Evolutionary conservation across 2,329 filamentous ascomycete species (phyloP), one percentile per base, ranked within the genome.

Genomic region (Teratosphaeria epicoccoides): DNA sequence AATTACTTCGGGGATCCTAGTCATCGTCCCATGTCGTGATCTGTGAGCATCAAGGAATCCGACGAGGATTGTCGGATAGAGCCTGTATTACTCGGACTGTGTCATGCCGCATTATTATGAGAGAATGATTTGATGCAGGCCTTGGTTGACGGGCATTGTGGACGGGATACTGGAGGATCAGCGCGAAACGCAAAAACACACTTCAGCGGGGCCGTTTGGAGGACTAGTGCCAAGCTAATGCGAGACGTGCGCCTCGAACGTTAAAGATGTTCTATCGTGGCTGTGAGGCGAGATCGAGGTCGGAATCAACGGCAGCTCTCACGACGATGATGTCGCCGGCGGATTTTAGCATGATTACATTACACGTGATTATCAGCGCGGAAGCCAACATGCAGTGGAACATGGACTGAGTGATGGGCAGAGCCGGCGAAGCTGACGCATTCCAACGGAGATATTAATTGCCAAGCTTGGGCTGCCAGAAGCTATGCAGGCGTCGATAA

Each of bases 401-500:
- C n/a, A 17, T 17, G 33, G n/a, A 20, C n/a, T n/a, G n/a, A n/a
- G n/a, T n/a, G n/a, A n/a, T 6, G 33, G 20, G 33, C 33, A 40
- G 10, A 9, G 33, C 17, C 33, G 14, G 14, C 17, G 10, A 40
- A n/a, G n/a, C 14, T 37, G 29, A 40, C 14, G 29, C 29, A 37
- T 14, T 37, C 29, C 29, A 6, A 20, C 23, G 2, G 23, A 45
- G 44, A 20, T 14, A 46, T 24, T 23, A 20, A 22, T 23, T 28
- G 44, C 44, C 44, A 46, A 46, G 44, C 17, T 46, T 46, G 44
- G 44, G 44, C 44, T 14, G 44, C 44, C n/a, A 11, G n/a, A 40
- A 40, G 33, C 25, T 17, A 12, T 46, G 44, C 44, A 23, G 20
- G n/a, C 12, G 44, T 14, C 23, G 12, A 14, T 46, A 22, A n/a